Evolutionary conservation across 2,329 filamentous ascomycete species (phyloP).

Genomic region (Apiospora saccharicola): DNA sequence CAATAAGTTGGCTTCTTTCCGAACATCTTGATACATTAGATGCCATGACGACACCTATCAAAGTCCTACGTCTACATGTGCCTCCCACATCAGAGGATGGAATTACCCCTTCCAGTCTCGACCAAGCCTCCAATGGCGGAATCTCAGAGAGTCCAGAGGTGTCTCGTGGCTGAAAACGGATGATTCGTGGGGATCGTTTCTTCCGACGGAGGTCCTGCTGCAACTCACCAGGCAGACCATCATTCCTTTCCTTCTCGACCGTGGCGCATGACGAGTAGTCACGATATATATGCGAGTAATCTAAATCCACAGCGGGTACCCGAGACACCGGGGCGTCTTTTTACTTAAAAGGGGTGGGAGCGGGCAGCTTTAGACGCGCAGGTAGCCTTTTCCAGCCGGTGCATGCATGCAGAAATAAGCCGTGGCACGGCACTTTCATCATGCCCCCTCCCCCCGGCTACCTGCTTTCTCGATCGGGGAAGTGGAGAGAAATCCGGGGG

Average conservation of each 20-base stretch:
- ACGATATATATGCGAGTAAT: neutral
- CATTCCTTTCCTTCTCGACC: neutral
- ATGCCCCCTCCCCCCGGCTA: neutral
- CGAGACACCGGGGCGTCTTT: constrained; percentile 7
- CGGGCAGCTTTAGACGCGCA: neutral
- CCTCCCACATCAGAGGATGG: too few relatives aligned
- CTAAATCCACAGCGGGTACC: neutral
- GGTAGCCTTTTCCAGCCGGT: too few relatives aligned
- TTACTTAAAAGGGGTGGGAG: neutral
- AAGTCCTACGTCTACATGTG: too few relatives aligned
- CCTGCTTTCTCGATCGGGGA: neutral
- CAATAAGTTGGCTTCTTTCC: too few relatives aligned
- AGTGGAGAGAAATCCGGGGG: neutral
- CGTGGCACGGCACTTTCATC: neutral
- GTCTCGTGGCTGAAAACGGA: neutral
- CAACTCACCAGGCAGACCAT: neutral
- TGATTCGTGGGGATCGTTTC: neutral
- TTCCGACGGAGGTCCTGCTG: neutral
- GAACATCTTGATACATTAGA: too few relatives aligned
- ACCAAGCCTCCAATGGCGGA: too few relatives aligned
- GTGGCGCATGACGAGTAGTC: neutral
- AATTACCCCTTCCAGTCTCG: too few relatives aligned
- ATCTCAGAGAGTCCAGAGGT: too few relatives aligned
- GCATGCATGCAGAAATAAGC: neutral
- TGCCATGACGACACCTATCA: too few relatives aligned